Base-by-base conservation (phyloP, 2,329 filamentous ascomycete genomes). In the Colletotrichum liriopes region DNA sequence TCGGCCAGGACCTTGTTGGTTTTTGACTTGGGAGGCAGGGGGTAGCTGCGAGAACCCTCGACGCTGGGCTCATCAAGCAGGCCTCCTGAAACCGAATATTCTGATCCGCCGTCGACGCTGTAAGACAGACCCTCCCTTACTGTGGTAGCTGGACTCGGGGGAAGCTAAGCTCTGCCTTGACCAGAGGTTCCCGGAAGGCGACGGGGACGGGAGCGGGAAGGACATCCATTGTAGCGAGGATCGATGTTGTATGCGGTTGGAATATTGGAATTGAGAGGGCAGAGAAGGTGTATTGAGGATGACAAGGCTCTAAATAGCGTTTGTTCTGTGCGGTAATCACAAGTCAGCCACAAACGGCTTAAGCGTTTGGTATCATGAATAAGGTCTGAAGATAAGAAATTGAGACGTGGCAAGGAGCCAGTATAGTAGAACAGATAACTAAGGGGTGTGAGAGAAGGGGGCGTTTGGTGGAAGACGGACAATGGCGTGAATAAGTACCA, bases 21-120 rank as follows among this genome's bases (percentile, higher is more conserved):
- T 59, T 81, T 87, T 6, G 90, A 87, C 29, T 85, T 86, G 12
- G 94, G 94, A 16, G 94, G 94, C 5, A 97, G 84, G 29, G 93
- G 88, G 71, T 94, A 91, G 4, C 67, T 71, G 16, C 78, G 79
- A 23, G 76, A 65, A 11, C 69, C 73, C 26, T 63, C 74, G 11
- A 64, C 41, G n/a, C 49, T 73, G 43, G 74, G 41, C 55, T 75
- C 75, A 47, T 77, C 74, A n/a, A 72, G 59, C 2, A 70, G 66
- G 32, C 45, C 47, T n/a, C 51, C 60, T 20, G 52, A 47, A 20
- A 58, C 23, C 26, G 60, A 69, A 14, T 49, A 39, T 8, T 72
- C 70, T n/a, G 65, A 72, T 29, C 66, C 43, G 62, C 77, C 75
- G 41, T 79, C 80, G 11, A 79, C 77, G 70, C 80, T 85, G 52